Percentiles rank a stretch among this genome's conserved stretches.
Evolutionary conservation across 768 basidiomycete genomes (phyloP).

Genomic region (Pisolithus marmoratus): DNA sequence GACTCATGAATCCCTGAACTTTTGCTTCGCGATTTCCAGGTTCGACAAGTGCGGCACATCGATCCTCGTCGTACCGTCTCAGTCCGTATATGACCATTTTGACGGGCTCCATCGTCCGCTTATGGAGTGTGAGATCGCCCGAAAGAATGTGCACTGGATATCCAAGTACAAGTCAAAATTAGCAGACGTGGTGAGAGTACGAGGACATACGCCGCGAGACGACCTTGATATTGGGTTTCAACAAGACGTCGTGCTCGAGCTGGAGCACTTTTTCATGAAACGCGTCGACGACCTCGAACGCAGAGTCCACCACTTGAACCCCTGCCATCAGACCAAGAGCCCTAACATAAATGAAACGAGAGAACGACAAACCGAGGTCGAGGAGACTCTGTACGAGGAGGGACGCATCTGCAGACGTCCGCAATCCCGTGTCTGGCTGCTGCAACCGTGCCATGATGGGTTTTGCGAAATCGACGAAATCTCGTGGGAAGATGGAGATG

Average conservation of each 20-base stretch:
- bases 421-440: slow-evolving; percentile 53
- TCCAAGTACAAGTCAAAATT: background rate
- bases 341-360: no score
- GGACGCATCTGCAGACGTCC: slow-evolving; percentile 60
- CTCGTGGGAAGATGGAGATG: slow-evolving; percentile 50
- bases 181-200: slow-evolving; percentile 4
- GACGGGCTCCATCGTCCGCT: slow-evolving; percentile 68
- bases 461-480: slow-evolving; percentile 42
- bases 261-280: slow-evolving; percentile 59
- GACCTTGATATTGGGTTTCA: slow-evolving; percentile 55
- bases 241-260: slow-evolving; percentile 54
- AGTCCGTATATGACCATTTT: slow-evolving; percentile 65
- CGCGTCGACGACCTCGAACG: slow-evolving; percentile 61
- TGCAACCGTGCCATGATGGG: slow-evolving; percentile 56
- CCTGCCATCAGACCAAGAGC: background rate
- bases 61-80: slow-evolving; percentile 63
- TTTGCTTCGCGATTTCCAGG: slow-evolving; percentile 20
- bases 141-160: slow-evolving; percentile 65
- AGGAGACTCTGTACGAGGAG: slow-evolving; percentile 65
- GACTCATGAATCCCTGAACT: slow-evolving; percentile 59
- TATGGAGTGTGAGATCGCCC: slow-evolving; percentile 68
- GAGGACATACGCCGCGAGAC: slow-evolving; percentile 48
- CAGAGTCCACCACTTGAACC: slow-evolving; percentile 58
- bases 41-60: slow-evolving; percentile 53
- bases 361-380: slow-evolving; percentile 38